Evolutionary conservation across 2,329 filamentous ascomycete genomes (phyloP).

Genomic region (Alternaria sp.): DNA sequence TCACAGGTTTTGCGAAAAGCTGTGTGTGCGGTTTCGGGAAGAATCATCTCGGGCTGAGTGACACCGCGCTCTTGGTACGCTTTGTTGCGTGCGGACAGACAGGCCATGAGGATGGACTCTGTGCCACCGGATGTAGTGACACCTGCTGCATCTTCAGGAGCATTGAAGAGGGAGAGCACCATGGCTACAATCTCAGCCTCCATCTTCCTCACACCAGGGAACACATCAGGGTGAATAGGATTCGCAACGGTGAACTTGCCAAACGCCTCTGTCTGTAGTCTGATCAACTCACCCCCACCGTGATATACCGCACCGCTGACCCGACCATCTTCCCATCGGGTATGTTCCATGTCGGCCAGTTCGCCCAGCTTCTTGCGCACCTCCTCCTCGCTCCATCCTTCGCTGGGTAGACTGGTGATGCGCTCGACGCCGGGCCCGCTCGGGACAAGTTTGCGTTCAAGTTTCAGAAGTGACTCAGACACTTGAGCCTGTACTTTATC

Average conservation of each 20-base stretch:
- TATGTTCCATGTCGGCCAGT: slow-evolving; percentile 88
- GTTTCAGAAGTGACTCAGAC: slow-evolving; percentile 76
- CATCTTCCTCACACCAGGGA: slow-evolving; percentile 98
- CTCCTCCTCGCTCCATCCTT: slow-evolving; percentile 82
- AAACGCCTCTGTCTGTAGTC: slow-evolving; percentile 91
- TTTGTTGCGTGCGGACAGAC: slow-evolving; percentile 87
- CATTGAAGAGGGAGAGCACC: slow-evolving; percentile 90
- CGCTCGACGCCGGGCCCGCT: slow-evolving; percentile 73
- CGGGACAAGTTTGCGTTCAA: slow-evolving; percentile 85
- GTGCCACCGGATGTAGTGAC: slow-evolving; percentile 93
- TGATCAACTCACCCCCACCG: slow-evolving; percentile 81
- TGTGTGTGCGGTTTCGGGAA: slow-evolving; percentile 93
- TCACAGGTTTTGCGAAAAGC: slow-evolving; percentile 94
- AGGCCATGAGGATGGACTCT: slow-evolving; percentile 96
- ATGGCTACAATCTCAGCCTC: slow-evolving; percentile 97
- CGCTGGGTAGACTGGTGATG: slow-evolving; percentile 79
- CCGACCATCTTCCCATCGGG: slow-evolving; percentile 93
- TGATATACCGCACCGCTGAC: slow-evolving; percentile 97
- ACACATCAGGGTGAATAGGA: slow-evolving; percentile 97
- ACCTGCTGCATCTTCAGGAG: slow-evolving; percentile 82
- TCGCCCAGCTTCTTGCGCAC: slow-evolving; percentile 80
- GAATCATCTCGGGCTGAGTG: slow-evolving; percentile 95
- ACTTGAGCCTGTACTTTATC: slow-evolving; percentile 86
- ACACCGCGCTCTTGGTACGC: slow-evolving; percentile 84
- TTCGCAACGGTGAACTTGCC: slow-evolving; percentile 94